Evolutionary conservation across 345 rosid genomes (phyloP).

Genomic region (Eucalyptus victrix): DNA sequence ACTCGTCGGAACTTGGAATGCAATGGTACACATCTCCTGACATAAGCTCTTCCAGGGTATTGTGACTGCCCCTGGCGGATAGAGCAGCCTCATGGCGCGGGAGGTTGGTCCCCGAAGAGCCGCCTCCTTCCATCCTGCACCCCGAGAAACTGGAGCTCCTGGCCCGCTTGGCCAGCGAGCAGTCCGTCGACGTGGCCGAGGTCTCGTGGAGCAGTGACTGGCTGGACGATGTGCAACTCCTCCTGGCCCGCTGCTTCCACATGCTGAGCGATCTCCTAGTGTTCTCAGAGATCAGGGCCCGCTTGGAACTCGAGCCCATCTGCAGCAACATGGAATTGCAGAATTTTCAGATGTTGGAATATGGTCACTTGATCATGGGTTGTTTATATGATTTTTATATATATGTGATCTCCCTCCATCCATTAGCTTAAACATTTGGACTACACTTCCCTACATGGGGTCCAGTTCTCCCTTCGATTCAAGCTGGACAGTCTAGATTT

Average conservation of each 20-base stretch:
- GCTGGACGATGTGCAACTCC: neutral
- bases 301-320: constrained; percentile 26
- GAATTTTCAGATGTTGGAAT: neutral
- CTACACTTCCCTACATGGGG: neutral
- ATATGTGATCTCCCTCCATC: neutral
- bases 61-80: neutral
- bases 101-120: neutral
- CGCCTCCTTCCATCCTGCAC: neutral
- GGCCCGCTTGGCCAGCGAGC: neutral
- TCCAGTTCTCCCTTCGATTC: neutral
- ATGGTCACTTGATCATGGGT: neutral
- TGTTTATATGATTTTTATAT: neutral
- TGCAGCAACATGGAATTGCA: neutral
- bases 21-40: neutral
- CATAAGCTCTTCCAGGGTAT: neutral
- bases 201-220: neutral
- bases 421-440: neutral
- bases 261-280: constrained; percentile 11
- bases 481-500: neutral
- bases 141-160: neutral
- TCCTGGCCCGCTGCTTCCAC: constrained; percentile 19
- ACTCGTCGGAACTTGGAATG: neutral
- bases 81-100: neutral
- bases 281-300: constrained; percentile 8
- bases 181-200: neutral